Percentiles rank a stretch among this genome's conserved stretches.
Evolutionary conservation across 768 basidiomycete species (phyloP).

Genomic region (Rhodotorula diobovata): DNA sequence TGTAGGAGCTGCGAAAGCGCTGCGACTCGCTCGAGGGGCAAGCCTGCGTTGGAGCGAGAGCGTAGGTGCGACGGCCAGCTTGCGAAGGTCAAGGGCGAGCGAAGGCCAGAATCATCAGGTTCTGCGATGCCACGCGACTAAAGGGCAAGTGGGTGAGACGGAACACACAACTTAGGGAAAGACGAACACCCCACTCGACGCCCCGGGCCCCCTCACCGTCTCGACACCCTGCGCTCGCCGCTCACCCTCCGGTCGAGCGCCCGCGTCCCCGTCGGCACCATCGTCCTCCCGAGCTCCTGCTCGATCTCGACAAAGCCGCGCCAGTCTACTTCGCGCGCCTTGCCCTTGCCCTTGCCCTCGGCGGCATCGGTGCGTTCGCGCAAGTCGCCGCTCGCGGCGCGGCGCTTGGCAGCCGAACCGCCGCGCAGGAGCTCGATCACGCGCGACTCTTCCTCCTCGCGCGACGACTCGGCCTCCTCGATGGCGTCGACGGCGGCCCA

Average conservation of each 20-base stretch:
- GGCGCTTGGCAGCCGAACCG: slow-evolving; percentile 5
- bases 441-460: slow-evolving; percentile 36
- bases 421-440: slow-evolving; percentile 24
- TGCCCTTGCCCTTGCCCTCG: background rate
- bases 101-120: too few species aligned
- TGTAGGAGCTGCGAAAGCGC: too few species aligned
- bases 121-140: too few species aligned
- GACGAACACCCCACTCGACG: background rate
- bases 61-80: too few species aligned
- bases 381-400: slow-evolving; percentile 18
- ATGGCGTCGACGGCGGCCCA: slow-evolving; percentile 21
- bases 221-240: slow-evolving; percentile 5
- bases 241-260: slow-evolving; percentile 22
- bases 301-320: slow-evolving; percentile 13
- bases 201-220: background rate
- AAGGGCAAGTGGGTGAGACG: too few species aligned
- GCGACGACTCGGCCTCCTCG: slow-evolving; percentile 31
- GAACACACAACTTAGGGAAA: background rate
- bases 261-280: slow-evolving; percentile 10
- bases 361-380: slow-evolving; percentile 1
- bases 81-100: too few species aligned
- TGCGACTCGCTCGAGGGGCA: too few species aligned
- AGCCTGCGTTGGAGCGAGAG: too few species aligned
- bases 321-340: background rate
- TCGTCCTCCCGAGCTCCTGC: background rate